Percentiles rank a stretch among this genome's conserved stretches.
Evolutionary conservation across 176 grass and related monocot genomes (phyloP).

Genomic region (Bromus sterilis): DNA sequence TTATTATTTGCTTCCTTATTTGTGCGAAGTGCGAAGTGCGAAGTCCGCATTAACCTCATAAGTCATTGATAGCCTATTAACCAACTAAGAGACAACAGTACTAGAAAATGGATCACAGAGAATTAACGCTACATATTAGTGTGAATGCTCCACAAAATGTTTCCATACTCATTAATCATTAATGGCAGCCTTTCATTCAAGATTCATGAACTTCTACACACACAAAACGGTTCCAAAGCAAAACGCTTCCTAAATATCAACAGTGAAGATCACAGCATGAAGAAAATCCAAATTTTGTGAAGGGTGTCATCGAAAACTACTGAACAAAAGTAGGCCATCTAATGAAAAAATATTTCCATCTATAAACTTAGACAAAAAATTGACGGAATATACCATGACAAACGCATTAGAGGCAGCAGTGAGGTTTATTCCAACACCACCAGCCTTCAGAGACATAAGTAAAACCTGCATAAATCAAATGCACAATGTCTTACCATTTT

Average conservation of each 20-base stretch:
- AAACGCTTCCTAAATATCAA: background rate
- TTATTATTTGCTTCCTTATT: background rate
- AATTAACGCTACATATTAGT: background rate
- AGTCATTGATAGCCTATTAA: background rate
- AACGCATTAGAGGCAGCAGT: conserved; percentile 94
- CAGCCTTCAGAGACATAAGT: conserved; percentile 95
- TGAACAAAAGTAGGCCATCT: background rate
- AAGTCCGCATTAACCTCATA: background rate
- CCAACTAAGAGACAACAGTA: background rate
- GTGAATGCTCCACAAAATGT: background rate
- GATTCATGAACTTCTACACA: background rate
- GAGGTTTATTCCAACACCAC: conserved; percentile 98
- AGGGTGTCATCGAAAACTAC: background rate
- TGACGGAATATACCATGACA: conserved; percentile 66
- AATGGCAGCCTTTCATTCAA: background rate
- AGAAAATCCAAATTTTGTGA: background rate
- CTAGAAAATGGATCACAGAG: background rate
- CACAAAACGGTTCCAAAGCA: background rate
- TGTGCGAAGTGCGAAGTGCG: background rate
- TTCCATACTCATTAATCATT: background rate
- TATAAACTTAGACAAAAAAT: background rate
- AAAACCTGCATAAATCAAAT: conserved; percentile 54
- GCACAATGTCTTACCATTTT: background rate
- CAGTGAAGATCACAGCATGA: background rate
- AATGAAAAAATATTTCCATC: background rate